Evolutionary conservation across 2,329 filamentous ascomycete genomes (phyloP).

Genomic region (Aureobasidium lini): DNA sequence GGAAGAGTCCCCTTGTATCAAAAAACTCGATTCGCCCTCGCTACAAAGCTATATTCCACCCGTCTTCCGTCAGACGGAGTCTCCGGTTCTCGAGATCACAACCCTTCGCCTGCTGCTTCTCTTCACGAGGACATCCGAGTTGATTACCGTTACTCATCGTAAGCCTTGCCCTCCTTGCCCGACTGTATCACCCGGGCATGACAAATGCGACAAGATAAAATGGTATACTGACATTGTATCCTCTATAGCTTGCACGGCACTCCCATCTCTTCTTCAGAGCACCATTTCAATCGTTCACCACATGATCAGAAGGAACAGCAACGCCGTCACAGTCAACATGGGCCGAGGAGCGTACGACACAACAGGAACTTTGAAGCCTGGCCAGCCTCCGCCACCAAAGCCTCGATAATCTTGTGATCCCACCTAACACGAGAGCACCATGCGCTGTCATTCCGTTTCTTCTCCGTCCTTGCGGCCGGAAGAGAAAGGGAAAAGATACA

Average conservation of each 20-base stretch:
- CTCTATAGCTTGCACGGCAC: not conserved
- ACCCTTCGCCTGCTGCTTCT: not conserved
- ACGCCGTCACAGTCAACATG: conserved; percentile 36
- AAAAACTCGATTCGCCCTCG: conserved; percentile 10
- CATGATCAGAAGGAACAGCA: conserved; percentile 37
- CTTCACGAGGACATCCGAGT: conserved; percentile 8
- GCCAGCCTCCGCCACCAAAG: conserved; percentile 30
- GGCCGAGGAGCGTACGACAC: conserved; percentile 44
- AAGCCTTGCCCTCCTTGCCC: conserved; percentile 11
- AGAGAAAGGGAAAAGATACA: not conserved
- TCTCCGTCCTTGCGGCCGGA: conserved; percentile 7
- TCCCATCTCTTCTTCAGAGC: conserved; percentile 1
- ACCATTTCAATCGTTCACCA: not conserved
- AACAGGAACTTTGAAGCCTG: conserved; percentile 41
- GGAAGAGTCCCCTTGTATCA: conserved; percentile 4
- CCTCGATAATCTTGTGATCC: conserved; percentile 11
- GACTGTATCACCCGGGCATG: conserved; percentile 9
- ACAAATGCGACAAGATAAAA: conserved; percentile 3
- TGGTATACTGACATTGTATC: conserved; percentile 2
- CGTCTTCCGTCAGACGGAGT: conserved; percentile 3
- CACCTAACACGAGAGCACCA: not conserved
- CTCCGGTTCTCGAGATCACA: not conserved
- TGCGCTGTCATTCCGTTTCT: conserved; percentile 4
- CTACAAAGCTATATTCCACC: not conserved
- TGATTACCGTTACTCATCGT: conserved; percentile 12